Base-by-base conservation (phyloP, 768 basidiomycete species). In the Phaeotremella fagi region DNA sequence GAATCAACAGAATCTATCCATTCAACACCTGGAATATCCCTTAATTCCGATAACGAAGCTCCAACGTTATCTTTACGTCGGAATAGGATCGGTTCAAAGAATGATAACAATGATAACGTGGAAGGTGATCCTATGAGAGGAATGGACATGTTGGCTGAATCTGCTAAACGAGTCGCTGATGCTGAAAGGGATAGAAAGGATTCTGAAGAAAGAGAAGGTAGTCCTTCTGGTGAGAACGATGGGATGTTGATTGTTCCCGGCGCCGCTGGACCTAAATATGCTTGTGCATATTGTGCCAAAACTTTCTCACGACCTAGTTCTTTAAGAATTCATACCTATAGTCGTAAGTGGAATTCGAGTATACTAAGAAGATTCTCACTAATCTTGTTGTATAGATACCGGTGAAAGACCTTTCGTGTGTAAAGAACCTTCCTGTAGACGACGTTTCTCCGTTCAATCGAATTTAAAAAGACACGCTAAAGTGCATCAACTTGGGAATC, bases 391-490 rank as follows among this genome's bases (percentile, higher is more conserved):
- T n/a, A 23, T 35, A 68, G 63, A 71, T 55, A 71, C 68, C 18
- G 66, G 72, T 6, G 72, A 73, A 53, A 49, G 70, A 33, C 72
- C 72, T 12, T 73, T 63, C 50, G 57, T 66, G 5, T 73, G 72
- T 48, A 50, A 57, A 27, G 71, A 68, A 46, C 68, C 68, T 1
- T 50, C 62, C 7, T 72, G 71, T 52, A 42, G 63, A 18, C 57
- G 72, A 24, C 41, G 63, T 31, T 73, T 74, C 51, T 71, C 69
- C 11, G 72, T 73, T 14, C 68, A 72, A 47, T 72, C 68, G 12
- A 72, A 74, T 44, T 52, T 72, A 23, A 70, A 70, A 28, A 59
- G 74, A 35, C 71, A 74, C 55, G 68, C 66, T 25, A 72, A 71
- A 49, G 67, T 73, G 9, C 72, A 72, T 52, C 59, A 66, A 20